A percentile compares a stretch with the other conserved stretches of the same genome.
phyloP scores from a whole-genome alignment of 345 rosid genomes.

The Pseudoturritis turrita region DNA sequence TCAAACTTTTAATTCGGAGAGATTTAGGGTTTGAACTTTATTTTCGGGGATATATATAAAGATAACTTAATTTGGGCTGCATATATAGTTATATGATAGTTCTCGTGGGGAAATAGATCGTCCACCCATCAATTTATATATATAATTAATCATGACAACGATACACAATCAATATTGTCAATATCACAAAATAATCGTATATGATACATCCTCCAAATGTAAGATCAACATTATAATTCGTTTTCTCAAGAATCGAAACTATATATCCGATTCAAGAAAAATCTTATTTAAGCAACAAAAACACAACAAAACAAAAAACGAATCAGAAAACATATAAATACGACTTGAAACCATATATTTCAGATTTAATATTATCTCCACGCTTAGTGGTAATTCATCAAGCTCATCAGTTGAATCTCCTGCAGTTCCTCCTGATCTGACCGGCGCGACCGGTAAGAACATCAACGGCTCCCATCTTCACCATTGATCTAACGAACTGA shows the following conservation, averaged over 20 bases:
- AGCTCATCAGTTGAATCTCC: slow-evolving; percentile 35
- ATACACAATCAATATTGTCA: slow-evolving; percentile 2
- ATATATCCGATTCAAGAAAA: slow-evolving; percentile 16
- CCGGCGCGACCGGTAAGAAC: slow-evolving; percentile 63
- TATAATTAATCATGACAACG: neutral
- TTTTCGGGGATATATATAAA: no score
- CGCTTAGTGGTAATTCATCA: neutral
- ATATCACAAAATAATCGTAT: neutral
- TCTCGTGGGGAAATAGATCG: no score
- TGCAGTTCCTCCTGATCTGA: slow-evolving; percentile 60
- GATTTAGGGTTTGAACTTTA: no score
- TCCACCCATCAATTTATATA: no score
- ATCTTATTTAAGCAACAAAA: slow-evolving; percentile 15
- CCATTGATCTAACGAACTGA: slow-evolving; percentile 58
- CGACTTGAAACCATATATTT: neutral
- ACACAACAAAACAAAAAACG: neutral
- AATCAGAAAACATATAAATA: neutral
- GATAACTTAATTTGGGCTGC: no score
- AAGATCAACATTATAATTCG: neutral
- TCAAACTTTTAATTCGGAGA: no score
- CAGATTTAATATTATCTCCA: neutral
- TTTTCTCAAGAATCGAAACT: neutral
- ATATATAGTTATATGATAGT: no score
- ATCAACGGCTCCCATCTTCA: slow-evolving; percentile 63
- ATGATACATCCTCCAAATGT: neutral